phyloP scores from a whole-genome alignment of 2,329 filamentous ascomycete genomes.

The Fusarium paranaense region DNA sequence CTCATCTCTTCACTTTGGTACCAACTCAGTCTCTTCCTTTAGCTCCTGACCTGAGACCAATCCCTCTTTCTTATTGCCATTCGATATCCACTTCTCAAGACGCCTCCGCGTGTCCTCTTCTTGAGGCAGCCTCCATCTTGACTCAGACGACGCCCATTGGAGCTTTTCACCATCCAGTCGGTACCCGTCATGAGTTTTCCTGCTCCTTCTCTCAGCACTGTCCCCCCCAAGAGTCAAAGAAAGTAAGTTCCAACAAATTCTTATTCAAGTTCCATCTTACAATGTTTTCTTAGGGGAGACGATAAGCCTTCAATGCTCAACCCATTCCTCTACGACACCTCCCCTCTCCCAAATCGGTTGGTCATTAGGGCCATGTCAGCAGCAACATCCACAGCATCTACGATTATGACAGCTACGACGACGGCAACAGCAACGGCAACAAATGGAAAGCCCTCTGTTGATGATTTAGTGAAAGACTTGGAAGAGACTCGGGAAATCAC shows the following conservation, averaged over 20 bases:
- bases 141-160: background rate
- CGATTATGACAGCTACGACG: background rate
- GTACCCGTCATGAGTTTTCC: background rate
- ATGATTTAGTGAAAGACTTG: background rate
- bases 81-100: background rate
- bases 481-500: background rate
- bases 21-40: background rate
- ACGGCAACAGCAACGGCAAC: background rate
- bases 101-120: background rate
- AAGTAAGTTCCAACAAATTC: background rate
- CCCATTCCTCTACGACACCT: slow-evolving; percentile 13
- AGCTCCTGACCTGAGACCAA: background rate
- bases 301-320: background rate
- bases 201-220: background rate
- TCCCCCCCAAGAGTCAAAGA: background rate
- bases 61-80: background rate
- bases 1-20: background rate
- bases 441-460: background rate
- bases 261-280: background rate
- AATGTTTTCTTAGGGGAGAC: background rate
- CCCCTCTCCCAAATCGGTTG: slow-evolving; percentile 7
- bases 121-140: background rate
- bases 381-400: background rate
- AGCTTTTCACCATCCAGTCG: background rate
- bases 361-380: background rate